A percentile compares a stretch with the other conserved stretches of the same genome.
phyloP scores from a whole-genome alignment of 176 grass and related monocot species.

The Tuctoria greenei region DNA sequence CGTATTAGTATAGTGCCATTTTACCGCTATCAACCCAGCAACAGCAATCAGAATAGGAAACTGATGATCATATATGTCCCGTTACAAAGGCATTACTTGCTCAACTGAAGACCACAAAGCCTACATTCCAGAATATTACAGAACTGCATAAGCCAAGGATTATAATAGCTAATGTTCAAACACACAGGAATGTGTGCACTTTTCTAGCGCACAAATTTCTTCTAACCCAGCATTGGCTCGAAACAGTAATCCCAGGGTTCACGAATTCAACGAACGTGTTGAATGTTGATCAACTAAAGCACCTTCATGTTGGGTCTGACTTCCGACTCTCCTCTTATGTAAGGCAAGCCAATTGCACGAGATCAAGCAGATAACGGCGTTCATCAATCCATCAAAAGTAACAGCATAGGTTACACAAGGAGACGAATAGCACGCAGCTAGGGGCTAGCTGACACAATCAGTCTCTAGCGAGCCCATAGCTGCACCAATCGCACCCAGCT shows the following conservation, averaged over 20 bases:
- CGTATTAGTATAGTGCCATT: neutral
- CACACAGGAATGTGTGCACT: neutral
- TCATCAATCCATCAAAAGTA: neutral
- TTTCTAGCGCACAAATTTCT: neutral
- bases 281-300: neutral
- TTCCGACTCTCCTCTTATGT: neutral
- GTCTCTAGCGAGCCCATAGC: neutral
- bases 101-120: neutral
- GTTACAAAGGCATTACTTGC: neutral
- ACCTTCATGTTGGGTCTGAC: neutral
- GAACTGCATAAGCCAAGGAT: neutral
- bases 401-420: neutral
- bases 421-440: neutral
- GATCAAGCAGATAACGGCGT: neutral
- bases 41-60: neutral
- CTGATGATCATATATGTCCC: neutral
- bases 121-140: neutral
- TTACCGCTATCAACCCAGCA: neutral
- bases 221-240: neutral
- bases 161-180: neutral
- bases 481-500: neutral
- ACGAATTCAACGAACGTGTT: neutral
- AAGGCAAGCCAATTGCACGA: constrained; percentile 8
- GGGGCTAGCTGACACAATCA: neutral
- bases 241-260: neutral